Conservation (phyloP, 1,284 basidiomycete species). For the Malassezia arunalokei region DNA sequence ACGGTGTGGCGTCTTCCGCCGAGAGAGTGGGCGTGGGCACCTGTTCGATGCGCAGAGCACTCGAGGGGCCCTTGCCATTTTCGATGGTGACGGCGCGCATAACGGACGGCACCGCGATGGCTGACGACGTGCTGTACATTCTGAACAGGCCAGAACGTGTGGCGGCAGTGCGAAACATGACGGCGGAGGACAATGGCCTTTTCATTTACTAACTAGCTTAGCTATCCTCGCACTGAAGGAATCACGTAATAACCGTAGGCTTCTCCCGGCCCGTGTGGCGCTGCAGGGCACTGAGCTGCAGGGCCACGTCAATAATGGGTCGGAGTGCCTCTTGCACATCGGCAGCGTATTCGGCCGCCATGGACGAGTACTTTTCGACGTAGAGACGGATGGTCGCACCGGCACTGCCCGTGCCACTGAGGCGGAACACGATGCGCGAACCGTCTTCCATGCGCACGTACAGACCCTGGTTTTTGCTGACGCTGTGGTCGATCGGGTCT, state of each 20-base stretch:
- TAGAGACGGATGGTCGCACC: conserved; percentile 63
- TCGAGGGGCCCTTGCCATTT: conserved; percentile 62
- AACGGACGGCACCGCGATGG: conserved; percentile 7
- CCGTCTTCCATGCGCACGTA: conserved; percentile 84
- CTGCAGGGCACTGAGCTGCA: conserved; percentile 68
- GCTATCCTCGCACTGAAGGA: background rate
- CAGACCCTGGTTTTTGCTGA: conserved; percentile 90
- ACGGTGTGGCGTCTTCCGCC: conserved; percentile 36
- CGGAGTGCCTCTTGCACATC: conserved; percentile 79
- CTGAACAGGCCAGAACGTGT: background rate
- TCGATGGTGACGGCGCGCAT: conserved; percentile 79
- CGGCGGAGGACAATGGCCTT: background rate
- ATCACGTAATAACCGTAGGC: conserved; percentile 80
- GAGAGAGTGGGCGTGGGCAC: conserved; percentile 52
- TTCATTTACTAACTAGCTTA: background rate
- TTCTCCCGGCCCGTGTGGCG: conserved; percentile 72
- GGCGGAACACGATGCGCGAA: conserved; percentile 81
- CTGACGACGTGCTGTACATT: background rate
- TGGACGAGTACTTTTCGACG: conserved; percentile 66
- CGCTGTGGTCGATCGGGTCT: conserved; percentile 86
- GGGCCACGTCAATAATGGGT: conserved; percentile 86
- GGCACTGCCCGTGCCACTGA: conserved; percentile 87
- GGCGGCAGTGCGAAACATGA: background rate
- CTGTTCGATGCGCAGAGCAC: conserved; percentile 64
- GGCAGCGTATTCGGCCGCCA: conserved; percentile 60